A percentile compares a stretch with the other conserved stretches of the same genome.
Evolutionary conservation across 2,329 filamentous ascomycete species (phyloP).

Genomic region (Mycocentrospora acerina): DNA sequence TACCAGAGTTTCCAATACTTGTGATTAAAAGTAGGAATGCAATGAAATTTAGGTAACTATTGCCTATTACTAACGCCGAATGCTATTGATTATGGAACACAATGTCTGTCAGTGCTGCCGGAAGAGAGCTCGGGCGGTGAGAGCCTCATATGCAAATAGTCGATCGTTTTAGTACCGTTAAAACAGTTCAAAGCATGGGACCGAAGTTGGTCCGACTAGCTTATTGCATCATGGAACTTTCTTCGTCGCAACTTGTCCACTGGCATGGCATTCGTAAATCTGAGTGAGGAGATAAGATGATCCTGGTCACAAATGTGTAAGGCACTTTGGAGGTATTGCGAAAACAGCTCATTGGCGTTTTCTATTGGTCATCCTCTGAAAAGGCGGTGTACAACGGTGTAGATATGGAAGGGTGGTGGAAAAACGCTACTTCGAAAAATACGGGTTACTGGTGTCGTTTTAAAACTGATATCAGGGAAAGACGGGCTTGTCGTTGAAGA

Average conservation of each 20-base stretch:
- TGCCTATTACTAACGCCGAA: background rate
- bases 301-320: slow-evolving; percentile 7
- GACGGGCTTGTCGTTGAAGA: no score
- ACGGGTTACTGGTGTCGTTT: slow-evolving; percentile 1
- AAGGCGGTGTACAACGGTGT: slow-evolving; percentile 25
- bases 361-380: slow-evolving; percentile 2
- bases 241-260: background rate
- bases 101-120: background rate
- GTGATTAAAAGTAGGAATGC: no score
- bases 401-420: slow-evolving; percentile 6
- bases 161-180: background rate
- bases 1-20: no score
- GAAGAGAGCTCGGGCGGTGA: slow-evolving; percentile 8
- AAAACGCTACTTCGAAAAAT: background rate
- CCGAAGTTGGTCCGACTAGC: no score
- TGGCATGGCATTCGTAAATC: slow-evolving; percentile 1
- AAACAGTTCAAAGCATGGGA: background rate
- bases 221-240: no score
- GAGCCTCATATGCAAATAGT: slow-evolving; percentile 9
- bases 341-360: background rate
- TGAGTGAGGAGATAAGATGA: slow-evolving; percentile 1
- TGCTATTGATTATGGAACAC: slow-evolving; percentile 1
- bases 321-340: slow-evolving; percentile 8
- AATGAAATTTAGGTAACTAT: no score
- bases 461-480: no score